Percentiles rank a stretch among this genome's conserved stretches.
Conservation (phyloP, 441 rosid genomes). For the Euphorbia corollata region DNA sequence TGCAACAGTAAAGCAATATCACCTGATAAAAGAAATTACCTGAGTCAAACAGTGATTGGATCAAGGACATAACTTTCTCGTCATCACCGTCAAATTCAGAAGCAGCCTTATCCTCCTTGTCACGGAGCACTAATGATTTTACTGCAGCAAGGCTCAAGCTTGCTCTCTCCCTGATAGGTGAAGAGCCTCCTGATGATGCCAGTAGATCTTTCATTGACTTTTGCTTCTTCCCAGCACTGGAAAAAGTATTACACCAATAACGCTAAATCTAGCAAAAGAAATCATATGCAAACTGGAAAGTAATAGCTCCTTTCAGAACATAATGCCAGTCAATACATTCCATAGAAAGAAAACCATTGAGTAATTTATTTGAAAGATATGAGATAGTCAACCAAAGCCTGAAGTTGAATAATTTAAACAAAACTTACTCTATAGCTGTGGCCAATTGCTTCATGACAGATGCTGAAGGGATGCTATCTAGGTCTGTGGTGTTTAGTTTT, state of each 20-base stretch:
- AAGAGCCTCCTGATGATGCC: conserved; percentile 62
- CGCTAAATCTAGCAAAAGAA: conserved; percentile 14
- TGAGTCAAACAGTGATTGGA: conserved; percentile 49
- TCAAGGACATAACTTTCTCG: conserved; percentile 33
- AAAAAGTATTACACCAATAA: conserved; percentile 14
- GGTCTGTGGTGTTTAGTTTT: conserved; percentile 45
- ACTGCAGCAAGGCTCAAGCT: conserved; percentile 82
- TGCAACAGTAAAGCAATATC: conserved; percentile 1
- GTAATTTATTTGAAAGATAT: neutral
- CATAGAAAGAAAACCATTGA: neutral
- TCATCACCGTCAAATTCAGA: conserved; percentile 60
- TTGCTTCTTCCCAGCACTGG: conserved; percentile 63
- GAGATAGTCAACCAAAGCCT: conserved; percentile 1
- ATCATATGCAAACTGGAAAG: conserved; percentile 1
- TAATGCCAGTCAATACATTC: neutral
- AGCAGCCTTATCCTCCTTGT: conserved; percentile 65
- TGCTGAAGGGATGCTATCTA: conserved; percentile 58
- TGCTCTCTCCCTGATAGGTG: conserved; percentile 75
- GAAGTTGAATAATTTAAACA: conserved; percentile 2
- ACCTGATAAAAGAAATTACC: conserved; percentile 42
- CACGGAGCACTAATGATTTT: conserved; percentile 85
- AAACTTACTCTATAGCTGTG: conserved; percentile 71
- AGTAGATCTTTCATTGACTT: conserved; percentile 76
- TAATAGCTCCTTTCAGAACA: neutral
- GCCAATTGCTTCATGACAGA: conserved; percentile 77